Base-by-base conservation (phyloP, 192 early-diverging fungal genomes). In the Chytriomyces sp. region DNA sequence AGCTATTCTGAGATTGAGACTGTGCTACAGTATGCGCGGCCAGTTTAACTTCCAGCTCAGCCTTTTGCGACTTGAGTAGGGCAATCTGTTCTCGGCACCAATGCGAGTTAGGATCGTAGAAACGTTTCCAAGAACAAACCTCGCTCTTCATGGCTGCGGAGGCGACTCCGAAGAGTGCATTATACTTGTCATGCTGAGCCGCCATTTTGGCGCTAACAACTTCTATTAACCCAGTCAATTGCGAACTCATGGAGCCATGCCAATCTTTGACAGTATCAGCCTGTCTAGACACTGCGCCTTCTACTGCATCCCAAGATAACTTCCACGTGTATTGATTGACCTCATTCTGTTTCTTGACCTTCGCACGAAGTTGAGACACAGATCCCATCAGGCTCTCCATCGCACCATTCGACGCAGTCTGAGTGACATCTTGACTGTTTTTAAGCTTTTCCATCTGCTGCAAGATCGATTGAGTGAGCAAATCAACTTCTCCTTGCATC, bases 11-110 rank as follows among this genome's bases (percentile, higher is more conserved):
- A n/a, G 73, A 64, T 26, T 55, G 32, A 8, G 32, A 53, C 30
- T 59, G 62, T 8, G 52, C 57, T 34, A 54, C 22, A 30, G 60
- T 25, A 28, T 77, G 59, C 3, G 22, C 30, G 19, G 69, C 52
- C 4, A 78, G 63, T 34, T 55, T 40, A 38, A 58, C n/a, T 63
- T 75, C 60, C 14, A 81, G 53, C 3, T 39, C 10, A 5, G 25
- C 39, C 39, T 81, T 81, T 68, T 70, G 76, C n/a, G 44, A 33
- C 34, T 58, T 53, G 28, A 81, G 59, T 10, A 39, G 38, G 36
- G 54, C 67, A 72, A 81, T 77, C 79, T 81, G 52, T 5, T 12
- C 19, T 52, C 4, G 3, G 28, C 17, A 41, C 5, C 44, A 57
- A 12, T n/a, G 44, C 22, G 2, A 49, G 22, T 49, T 3, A 22